Evolutionary conservation across 306 rosid species (phyloP).

Genomic region (Lagenaria siceraria): DNA sequence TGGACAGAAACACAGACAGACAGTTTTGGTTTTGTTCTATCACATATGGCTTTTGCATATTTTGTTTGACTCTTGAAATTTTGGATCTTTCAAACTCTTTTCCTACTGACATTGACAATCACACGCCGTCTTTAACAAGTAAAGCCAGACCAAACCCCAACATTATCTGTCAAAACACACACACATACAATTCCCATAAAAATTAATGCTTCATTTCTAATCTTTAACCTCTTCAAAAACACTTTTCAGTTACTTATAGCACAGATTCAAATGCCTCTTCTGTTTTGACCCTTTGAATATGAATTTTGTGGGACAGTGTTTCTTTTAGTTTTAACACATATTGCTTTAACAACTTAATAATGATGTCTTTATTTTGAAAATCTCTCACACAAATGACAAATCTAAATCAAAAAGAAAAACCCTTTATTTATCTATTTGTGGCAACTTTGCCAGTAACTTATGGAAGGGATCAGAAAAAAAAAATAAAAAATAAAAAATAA

Average conservation of each 20-base stretch:
- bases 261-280: background rate
- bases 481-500: too few relatives aligned
- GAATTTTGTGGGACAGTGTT: background rate
- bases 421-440: background rate
- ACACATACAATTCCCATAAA: background rate
- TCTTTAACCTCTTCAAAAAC: background rate
- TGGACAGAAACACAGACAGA: too few relatives aligned
- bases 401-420: background rate
- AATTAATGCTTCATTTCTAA: background rate
- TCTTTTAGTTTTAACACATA: background rate
- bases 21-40: background rate
- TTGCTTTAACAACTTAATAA: background rate
- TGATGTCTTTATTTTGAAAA: background rate
- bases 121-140: background rate
- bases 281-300: background rate
- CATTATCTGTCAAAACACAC: background rate
- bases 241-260: background rate
- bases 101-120: constrained; percentile 1
- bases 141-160: background rate
- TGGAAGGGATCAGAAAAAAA: background rate
- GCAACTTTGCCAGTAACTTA: background rate
- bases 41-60: background rate
- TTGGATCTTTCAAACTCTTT: background rate
- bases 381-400: too few relatives aligned
- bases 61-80: background rate